These are phyloP conservation scores for Rhytidiadelphus loreus DNA, from an alignment of 225 moss, liverwort and hornwort genomes.

Conservation along the genomic window DNA sequence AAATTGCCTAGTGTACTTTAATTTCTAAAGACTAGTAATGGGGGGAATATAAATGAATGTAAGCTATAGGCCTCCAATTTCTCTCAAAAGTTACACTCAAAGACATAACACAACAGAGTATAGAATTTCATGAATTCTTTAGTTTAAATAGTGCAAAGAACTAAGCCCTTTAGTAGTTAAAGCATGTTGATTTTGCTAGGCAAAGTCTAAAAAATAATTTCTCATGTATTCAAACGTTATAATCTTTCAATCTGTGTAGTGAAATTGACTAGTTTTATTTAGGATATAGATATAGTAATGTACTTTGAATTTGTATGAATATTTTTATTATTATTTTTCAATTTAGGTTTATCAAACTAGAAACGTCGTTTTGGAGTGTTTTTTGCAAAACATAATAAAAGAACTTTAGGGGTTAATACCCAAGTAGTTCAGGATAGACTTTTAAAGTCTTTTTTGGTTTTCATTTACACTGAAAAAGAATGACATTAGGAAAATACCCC, in stretches of 20 bases:
- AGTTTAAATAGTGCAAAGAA: neutral
- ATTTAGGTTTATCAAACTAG: neutral
- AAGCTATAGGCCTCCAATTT: neutral
- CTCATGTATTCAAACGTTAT: fast-evolving
- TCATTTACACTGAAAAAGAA: neutral
- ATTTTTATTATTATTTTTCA: neutral
- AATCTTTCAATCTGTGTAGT: neutral
- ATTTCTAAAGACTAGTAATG: neutral
- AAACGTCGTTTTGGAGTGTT: fast-evolving
- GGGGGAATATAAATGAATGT: neutral
- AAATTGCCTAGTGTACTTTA: neutral
- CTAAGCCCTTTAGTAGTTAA: fast-evolving
- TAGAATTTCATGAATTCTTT: neutral
- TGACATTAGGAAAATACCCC: no score
- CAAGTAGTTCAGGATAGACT: neutral
- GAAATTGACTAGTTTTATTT: neutral
- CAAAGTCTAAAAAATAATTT: no score
- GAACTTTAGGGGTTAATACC: neutral
- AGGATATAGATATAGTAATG: no score
- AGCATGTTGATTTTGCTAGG: neutral
- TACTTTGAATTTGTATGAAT: neutral
- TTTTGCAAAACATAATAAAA: neutral
- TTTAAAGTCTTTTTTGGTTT: neutral
- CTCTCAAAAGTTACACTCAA: neutral
- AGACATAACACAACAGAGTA: fast-evolving